Evolutionary conservation across 208 protist species (phyloP).

Genomic region (Spongospora subterranea): DNA sequence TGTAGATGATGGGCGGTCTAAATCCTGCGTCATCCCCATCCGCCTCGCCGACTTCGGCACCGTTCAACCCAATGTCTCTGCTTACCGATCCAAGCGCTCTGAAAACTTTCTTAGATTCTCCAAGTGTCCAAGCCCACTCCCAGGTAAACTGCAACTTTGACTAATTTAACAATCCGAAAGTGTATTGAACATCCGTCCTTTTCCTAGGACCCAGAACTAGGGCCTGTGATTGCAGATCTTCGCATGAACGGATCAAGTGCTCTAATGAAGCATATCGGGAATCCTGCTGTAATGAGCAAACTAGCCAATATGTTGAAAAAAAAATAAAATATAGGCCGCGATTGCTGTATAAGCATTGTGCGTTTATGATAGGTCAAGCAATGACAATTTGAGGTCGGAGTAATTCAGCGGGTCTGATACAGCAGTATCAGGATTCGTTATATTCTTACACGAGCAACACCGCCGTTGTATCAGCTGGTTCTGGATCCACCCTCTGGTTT

Average conservation of each 20-base stretch:
- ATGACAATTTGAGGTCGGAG: too few relatives aligned
- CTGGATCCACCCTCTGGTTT: too few relatives aligned
- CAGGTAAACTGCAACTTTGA: background rate
- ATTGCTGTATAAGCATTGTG: too few relatives aligned
- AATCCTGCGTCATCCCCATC: background rate
- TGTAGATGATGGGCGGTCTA: background rate
- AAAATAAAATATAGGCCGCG: too few relatives aligned
- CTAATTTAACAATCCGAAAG: background rate
- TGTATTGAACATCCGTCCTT: too few relatives aligned
- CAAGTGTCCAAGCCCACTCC: background rate
- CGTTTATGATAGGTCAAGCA: too few relatives aligned
- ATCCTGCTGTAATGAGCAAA: background rate
- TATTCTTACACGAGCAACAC: too few relatives aligned
- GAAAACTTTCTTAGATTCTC: slow-evolving; percentile 1
- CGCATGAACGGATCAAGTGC: background rate
- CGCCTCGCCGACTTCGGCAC: background rate
- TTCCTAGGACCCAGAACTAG: slow-evolving; percentile 5
- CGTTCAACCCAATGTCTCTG: slow-evolving; percentile 16
- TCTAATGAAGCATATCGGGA: background rate
- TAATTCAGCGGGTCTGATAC: too few relatives aligned
- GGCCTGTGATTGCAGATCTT: slow-evolving; percentile 44
- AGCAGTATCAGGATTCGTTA: too few relatives aligned
- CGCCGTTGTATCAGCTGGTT: too few relatives aligned
- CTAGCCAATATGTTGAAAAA: background rate
- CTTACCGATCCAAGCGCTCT: slow-evolving; percentile 16